Conservation (phyloP, 768 basidiomycete genomes). For the Mycena pura region DNA sequence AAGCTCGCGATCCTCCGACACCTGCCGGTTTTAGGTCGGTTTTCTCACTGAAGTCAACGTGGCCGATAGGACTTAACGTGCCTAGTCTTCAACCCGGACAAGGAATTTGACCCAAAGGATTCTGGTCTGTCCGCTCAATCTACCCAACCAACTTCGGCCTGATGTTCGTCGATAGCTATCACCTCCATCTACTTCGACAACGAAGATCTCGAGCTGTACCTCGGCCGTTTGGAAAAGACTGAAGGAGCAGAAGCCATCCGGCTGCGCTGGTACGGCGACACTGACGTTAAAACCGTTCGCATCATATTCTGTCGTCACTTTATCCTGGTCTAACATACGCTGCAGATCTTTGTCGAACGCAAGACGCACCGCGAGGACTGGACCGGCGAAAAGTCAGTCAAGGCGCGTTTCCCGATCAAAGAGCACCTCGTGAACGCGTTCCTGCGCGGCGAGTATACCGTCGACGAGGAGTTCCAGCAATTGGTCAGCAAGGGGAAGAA, state of each 20-base stretch:
- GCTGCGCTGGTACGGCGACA: conserved; percentile 96
- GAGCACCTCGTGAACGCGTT: conserved; percentile 94
- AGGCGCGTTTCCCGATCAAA: conserved; percentile 94
- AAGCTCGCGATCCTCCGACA: conserved; percentile 93
- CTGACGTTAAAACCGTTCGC: conserved; percentile 77
- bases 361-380: conserved; percentile 97
- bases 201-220: conserved; percentile 92
- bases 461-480: conserved; percentile 91
- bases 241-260: conserved; percentile 98
- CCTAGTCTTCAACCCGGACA: conserved; percentile 94
- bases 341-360: conserved; percentile 84
- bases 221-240: conserved; percentile 96
- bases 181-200: conserved; percentile 98
- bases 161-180: conserved; percentile 63
- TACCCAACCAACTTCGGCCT: background rate
- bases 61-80: too few relatives aligned
- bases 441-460: conserved; percentile 86
- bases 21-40: conserved; percentile 88
- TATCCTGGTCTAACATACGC: background rate
- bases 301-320: conserved; percentile 19
- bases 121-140: conserved; percentile 53
- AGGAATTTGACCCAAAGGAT: conserved; percentile 89
- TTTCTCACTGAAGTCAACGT: too few relatives aligned
- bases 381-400: conserved; percentile 99
- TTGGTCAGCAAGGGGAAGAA: conserved; percentile 92